Evolutionary conservation across 306 rosid genomes (phyloP), one percentile per base, ranked within the genome.

Genomic region (Crotalaria pallida): DNA sequence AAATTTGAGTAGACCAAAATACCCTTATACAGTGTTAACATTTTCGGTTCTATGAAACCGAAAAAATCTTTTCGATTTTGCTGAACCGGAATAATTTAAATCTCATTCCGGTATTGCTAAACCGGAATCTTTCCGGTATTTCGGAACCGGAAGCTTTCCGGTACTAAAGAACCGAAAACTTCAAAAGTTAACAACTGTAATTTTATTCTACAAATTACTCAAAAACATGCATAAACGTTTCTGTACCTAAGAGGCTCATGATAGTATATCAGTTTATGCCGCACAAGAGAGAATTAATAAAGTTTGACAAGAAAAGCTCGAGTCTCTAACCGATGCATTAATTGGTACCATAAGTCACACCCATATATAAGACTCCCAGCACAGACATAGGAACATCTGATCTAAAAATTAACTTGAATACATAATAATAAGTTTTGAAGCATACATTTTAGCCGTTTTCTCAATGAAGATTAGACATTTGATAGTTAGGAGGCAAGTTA

Each of bases 401-500:
- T 51, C 21, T 24, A 78, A 75, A 78, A 72, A 58, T 62, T 71
- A 76, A 73, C 76, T 69, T 27, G 72, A 76, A 77, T 48, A 79
- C 12, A 51, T 16, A 43, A n/a, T 38, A 24, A 52, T 3, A 66
- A 68, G 69, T 82, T 84, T 69, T 23, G 65, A 62, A 78, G 68
- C 85, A 36, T 67, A 74, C 81, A 79, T 74, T 73, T 55, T 36
- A 23, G 71, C 11, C 12, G 67, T 73, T 70, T 72, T 40, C 70
- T 86, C 72, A 86, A 77, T 79, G 84, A 77, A 59, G 79, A 63
- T 89, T 84, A 10, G 83, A 77, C 83, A 83, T 78, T 43, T 83
- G 86, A 80, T 78, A 83, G 56, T 85, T 80, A 21, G 85, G 79
- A 43, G 88, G 93, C n/a, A 88, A 88, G 82, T 77, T 83, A 73